Evolutionary conservation across 805 yeast species (phyloP), one percentile per base, ranked within the genome.

Genomic region (Candida chauliodis): DNA sequence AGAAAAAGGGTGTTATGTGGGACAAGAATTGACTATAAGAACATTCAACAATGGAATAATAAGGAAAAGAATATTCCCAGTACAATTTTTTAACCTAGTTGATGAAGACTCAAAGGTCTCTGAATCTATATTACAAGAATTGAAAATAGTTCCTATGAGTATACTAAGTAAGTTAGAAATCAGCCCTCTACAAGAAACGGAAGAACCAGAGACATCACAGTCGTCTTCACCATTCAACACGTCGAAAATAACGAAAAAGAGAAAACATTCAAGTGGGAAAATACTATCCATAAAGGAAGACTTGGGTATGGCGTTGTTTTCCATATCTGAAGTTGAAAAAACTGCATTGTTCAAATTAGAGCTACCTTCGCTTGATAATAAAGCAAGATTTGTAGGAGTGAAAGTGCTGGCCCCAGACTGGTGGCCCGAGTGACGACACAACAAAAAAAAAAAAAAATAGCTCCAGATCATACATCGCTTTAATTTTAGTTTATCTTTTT

Each of bases 1-100:
- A 36, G 82, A 88, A 46, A 93, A 93, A 58, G 99, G 99, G 2
- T 93, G 99, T 56, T 93, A 93, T 51, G 81, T 88, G 11, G 99
- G 99, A 1, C 99, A 93, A 60, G 99, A 93, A 56, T 68, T 93
- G 36, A 90, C 97, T 0, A 88, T 90, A 13, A 74, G 99, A 50
- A 83, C 97, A 0, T 81, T 74, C 52, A 86, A 85, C 43, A 79
- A 83, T 22, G 96, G 96, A 3, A 75, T 81, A 1, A 76, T 90
- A n/a, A 71, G 95, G 21, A 89, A 90, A 51, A 68, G 98, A 39
- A 66, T 88, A 2, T 76, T 86, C 33, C 97, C 98, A 0, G 78
- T 61, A 4, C 62, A 57, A 37, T 64, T 67, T 32, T 63, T 56
- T 27, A 52, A 44, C 7, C 37, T 57, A 0, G 35, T 29, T 6